Conservation (phyloP, 2,329 filamentous ascomycete species). For the Aspergillus sojae region DNA sequence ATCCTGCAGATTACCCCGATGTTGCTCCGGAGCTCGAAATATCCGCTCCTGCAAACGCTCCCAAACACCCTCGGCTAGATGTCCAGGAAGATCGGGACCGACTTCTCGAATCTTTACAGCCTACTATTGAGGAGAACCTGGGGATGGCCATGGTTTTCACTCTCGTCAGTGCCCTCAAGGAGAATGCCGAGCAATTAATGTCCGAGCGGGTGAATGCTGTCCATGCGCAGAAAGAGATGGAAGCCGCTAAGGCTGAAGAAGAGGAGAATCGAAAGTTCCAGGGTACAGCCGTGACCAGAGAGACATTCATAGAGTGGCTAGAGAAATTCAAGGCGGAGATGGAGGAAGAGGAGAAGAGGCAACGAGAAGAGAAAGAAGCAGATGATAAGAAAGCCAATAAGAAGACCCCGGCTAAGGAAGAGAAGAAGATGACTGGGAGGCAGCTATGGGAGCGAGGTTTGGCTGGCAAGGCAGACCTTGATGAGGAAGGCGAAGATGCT, state of each 20-base stretch:
- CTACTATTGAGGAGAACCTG: slow-evolving; percentile 85
- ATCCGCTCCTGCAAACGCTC: slow-evolving; percentile 69
- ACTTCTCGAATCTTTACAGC: slow-evolving; percentile 71
- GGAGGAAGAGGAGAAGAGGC: slow-evolving; percentile 68
- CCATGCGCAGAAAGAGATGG: slow-evolving; percentile 56
- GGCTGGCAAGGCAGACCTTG: slow-evolving; percentile 66
- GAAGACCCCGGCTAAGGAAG: slow-evolving; percentile 69
- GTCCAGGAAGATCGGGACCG: slow-evolving; percentile 76
- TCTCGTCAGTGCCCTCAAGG: slow-evolving; percentile 82
- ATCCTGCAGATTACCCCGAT: slow-evolving; percentile 90
- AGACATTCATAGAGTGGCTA: slow-evolving; percentile 83
- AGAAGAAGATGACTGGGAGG: slow-evolving; percentile 68
- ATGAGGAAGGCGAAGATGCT: slow-evolving; percentile 67
- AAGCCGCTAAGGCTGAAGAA: slow-evolving; percentile 67
- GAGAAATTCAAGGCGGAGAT: slow-evolving; percentile 77
- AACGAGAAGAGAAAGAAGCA: slow-evolving; percentile 73
- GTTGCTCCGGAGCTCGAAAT: slow-evolving; percentile 81
- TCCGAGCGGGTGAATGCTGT: slow-evolving; percentile 69
- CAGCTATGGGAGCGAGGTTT: slow-evolving; percentile 79
- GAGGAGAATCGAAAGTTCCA: slow-evolving; percentile 98
- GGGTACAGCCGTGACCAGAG: slow-evolving; percentile 82
- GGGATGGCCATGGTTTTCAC: slow-evolving; percentile 99
- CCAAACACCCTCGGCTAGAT: slow-evolving; percentile 73
- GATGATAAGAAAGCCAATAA: slow-evolving; percentile 83
- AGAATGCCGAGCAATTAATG: slow-evolving; percentile 84